Evolutionary conservation across 257 asterid genomes (phyloP), one percentile per base, ranked within the genome.

Genomic region (Eucommia ulmoides): DNA sequence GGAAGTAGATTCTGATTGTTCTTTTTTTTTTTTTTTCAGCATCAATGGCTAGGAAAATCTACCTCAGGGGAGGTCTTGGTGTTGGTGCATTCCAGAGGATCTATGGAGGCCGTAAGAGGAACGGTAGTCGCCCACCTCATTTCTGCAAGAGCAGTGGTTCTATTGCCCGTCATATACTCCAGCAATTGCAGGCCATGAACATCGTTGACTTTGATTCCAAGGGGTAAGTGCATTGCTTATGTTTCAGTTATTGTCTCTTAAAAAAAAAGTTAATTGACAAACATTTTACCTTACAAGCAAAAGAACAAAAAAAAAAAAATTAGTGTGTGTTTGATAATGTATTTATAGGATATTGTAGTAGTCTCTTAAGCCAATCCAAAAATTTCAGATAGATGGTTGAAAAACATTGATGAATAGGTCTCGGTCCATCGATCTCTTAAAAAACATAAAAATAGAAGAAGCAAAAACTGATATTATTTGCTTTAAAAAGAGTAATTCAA

Each of bases 61-160:
- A 89, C 48, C 56, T 89, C 69, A 76, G 93, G 46, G 96, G 94
- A 45, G 96, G 98, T 20, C 64, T 89, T 50, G 97, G 97, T 0
- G 94, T 88, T 26, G 94, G 96, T 57, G 89, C 75, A 20, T 82
- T 85, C 75, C 67, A 66, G 38, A 85, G 96, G 55, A 89, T 89
- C 18, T 89, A 89, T 56, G 97, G 97, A 55, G 96, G 97, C 24
- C 82, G 88, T 93, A 81, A 89, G 84, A 89, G 94, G 79, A 89
- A 85, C 10, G 94, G 96, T 41, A 80, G 93, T 45, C 74, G 83
- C 6, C 97, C 96, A 20, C 89, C 76, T 12, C 97, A 88, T 71
- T 88, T 88, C 51, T 73, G 94, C 53, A 88, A 76, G 53, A 84
- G 96, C 79, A 84, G 94, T 59, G 96, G 97, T n/a, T 57, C 93